Conservation (phyloP, 768 basidiomycete genomes). For the Hortiboletus flavorubellus region DNA sequence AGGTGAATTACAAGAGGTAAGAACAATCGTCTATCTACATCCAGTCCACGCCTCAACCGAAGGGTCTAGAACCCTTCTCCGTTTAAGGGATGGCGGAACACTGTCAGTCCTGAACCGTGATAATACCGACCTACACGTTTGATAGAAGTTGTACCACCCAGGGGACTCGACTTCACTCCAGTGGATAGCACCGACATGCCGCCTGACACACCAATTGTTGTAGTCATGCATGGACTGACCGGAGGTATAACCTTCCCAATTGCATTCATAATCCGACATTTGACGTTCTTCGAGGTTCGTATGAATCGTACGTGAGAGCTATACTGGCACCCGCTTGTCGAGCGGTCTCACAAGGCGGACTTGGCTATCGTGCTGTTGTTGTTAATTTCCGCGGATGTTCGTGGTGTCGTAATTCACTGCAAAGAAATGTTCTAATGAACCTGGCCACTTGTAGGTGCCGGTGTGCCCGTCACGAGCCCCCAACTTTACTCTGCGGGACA, state of each 20-base stretch:
- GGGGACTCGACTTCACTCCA: constrained; percentile 34
- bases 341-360: constrained; percentile 72
- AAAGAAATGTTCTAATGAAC: constrained; percentile 15
- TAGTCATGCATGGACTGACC: constrained; percentile 33
- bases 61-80: constrained; percentile 24
- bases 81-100: constrained; percentile 32
- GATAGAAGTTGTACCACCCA: constrained; percentile 5
- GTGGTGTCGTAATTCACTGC: constrained; percentile 28
- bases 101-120: constrained; percentile 22
- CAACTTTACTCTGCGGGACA: constrained; percentile 86
- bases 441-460: constrained; percentile 57
- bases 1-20: constrained; percentile 31
- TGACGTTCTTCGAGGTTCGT: constrained; percentile 54
- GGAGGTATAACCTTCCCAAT: constrained; percentile 23
- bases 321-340: constrained; percentile 72
- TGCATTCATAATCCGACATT: not conserved
- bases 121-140: not conserved
- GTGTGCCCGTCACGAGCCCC: constrained; percentile 75
- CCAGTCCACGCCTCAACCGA: constrained; percentile 7
- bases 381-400: constrained; percentile 91
- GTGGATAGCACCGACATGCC: constrained; percentile 21
- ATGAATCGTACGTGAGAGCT: constrained; percentile 87
- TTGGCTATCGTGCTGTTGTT: constrained; percentile 88
- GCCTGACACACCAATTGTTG: constrained; percentile 28
- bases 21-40: not conserved